phyloP scores from a whole-genome alignment of 1,284 basidiomycete genomes.

The Tilletiaria anomala region DNA sequence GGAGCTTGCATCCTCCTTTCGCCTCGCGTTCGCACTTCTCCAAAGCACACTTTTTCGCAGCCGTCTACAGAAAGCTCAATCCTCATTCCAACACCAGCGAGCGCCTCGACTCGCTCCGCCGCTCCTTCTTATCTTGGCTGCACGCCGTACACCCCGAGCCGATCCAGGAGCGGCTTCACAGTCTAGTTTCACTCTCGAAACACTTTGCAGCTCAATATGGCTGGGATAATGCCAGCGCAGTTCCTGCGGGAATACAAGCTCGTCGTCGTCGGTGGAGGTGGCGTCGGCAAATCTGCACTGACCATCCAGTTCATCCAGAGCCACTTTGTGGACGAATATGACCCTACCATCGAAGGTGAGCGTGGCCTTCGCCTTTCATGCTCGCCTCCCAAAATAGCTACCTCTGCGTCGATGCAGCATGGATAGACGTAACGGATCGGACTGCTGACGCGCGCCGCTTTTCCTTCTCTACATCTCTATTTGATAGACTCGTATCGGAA shows the following conservation, averaged over 20 bases:
- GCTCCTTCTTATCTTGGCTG: neutral
- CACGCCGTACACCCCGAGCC: neutral
- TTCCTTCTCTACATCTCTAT: neutral
- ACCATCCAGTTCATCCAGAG: conserved; percentile 90
- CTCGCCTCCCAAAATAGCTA: neutral
- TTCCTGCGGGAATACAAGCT: conserved; percentile 34
- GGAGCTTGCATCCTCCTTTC: no score
- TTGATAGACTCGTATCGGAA: conserved; percentile 41
- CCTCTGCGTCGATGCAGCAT: neutral
- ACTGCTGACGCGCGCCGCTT: no score
- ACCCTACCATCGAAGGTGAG: conserved; percentile 86
- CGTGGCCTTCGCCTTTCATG: conserved; percentile 6
- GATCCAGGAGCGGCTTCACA: neutral
- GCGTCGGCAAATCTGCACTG: conserved; percentile 87
- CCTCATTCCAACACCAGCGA: no score
- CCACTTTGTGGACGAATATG: conserved; percentile 96
- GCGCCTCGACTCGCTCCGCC: neutral
- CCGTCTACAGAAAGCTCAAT: no score
- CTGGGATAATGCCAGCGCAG: conserved; percentile 47
- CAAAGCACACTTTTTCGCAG: no score
- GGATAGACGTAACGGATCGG: neutral
- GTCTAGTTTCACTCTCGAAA: neutral
- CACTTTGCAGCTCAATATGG: neutral
- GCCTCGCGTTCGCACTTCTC: no score
- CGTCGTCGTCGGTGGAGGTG: conserved; percentile 94